Evolutionary conservation across 1,139 yeast genomes (phyloP), one percentile per base, ranked within the genome.

Genomic region (Hansenula sp.): DNA sequence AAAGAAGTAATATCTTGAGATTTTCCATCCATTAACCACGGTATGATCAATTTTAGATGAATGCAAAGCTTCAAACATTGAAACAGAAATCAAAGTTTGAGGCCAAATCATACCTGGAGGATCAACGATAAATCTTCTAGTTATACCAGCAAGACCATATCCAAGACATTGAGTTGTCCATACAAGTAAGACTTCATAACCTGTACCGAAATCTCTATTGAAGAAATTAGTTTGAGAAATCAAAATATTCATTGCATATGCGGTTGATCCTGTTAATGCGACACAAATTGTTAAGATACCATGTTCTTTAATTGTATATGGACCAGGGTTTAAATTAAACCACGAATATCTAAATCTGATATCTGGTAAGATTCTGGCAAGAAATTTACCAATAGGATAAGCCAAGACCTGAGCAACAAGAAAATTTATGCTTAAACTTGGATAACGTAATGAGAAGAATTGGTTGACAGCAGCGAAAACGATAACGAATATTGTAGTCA

Each of bases 301-400:
- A 53, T 79, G 85, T 57, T 79, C 86, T 59, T 79, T 79, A 50
- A 72, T 64, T 51, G 75, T 74, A 65, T 78, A 79, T 14, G 79
- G 79, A 32, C 82, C 82, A 1, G 76, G 75, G 41, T 71, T 72
- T 33, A 69, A 47, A 40, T 63, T 56, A 43, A 65, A 59, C 37
- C 56, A 60, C 10, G 55, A 51, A 16, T 41, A 44, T 19, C 50
- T 42, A 35, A 57, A 59, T 34, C 50, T 53, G 40, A 56, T 43
- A 38, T 62, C 60, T 6, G 80, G 80, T 21, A 74, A 37, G 24
- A 54, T 43, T 39, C 44, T 51, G 14, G 64, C 67, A 64, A 75
- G 62, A 21, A 60, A 56, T 42, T 58, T 57, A 47, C 80, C 80
- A n/a, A 71, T 41, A 1, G 79, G 80, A 59, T 64, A 74, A 24